A percentile compares a stretch with the other conserved stretches of the same genome.
These are phyloP conservation scores for Ustilago esculenta DNA, from an alignment of 1,284 basidiomycete genomes.

Conservation along the genomic window DNA sequence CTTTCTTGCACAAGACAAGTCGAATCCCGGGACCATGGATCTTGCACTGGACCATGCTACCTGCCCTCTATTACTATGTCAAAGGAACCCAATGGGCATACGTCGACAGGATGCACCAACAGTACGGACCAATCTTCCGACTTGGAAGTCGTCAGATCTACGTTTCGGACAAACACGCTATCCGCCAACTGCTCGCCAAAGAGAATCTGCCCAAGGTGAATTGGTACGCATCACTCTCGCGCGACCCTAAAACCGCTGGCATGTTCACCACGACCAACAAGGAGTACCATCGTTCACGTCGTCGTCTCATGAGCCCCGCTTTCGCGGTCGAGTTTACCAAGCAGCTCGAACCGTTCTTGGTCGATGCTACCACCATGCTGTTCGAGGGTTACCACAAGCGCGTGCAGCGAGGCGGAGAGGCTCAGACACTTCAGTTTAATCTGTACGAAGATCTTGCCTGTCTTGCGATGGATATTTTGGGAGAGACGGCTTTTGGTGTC, in stretches of 20 bases:
- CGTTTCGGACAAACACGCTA: constrained; percentile 17
- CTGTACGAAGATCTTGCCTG: constrained; percentile 16
- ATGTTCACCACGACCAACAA: constrained; percentile 21
- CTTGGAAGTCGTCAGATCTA: constrained; percentile 15
- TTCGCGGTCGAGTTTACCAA: constrained; percentile 13
- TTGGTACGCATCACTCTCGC: constrained; percentile 12
- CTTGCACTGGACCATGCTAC: constrained; percentile 15
- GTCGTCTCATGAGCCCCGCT: constrained; percentile 8
- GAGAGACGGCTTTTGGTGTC: constrained; percentile 11
- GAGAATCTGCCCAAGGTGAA: constrained; percentile 18
- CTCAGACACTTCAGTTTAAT: background rate
- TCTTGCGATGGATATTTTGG: constrained; percentile 17
- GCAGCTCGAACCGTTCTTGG: constrained; percentile 12
- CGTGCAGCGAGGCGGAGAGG: background rate
- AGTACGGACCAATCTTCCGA: constrained; percentile 13
- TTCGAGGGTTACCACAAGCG: constrained; percentile 8
- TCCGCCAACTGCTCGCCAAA: constrained; percentile 11
- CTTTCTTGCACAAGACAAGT: constrained; percentile 7
- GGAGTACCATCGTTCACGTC: constrained; percentile 11
- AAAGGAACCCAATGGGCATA: constrained; percentile 10
- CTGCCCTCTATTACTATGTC: constrained; percentile 13
- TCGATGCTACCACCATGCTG: constrained; percentile 9
- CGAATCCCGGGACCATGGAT: constrained; percentile 6
- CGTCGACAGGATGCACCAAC: constrained; percentile 10
- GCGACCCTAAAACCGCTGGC: constrained; percentile 19